Percentiles rank a stretch among this genome's conserved stretches.
These are phyloP conservation scores for Oenanthe javanica DNA, from an alignment of 140 eudicot genomes.

Conservation along the genomic window DNA sequence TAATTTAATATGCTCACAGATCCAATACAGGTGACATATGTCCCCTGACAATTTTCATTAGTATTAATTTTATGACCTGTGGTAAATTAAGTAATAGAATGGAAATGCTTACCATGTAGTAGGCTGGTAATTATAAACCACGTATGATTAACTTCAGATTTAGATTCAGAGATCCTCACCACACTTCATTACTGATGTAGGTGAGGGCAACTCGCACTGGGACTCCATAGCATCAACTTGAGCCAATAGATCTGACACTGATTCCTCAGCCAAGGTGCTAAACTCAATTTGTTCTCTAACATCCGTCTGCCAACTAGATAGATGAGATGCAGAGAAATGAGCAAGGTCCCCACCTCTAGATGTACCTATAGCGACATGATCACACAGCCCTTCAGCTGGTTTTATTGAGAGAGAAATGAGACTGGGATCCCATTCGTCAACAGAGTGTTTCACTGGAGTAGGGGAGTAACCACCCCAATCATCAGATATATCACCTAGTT, in stretches of 20 bases:
- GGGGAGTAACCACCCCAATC: slow-evolving; percentile 57
- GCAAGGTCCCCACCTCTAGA: slow-evolving; percentile 35
- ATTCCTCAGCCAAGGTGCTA: slow-evolving; percentile 85
- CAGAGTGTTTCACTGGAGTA: slow-evolving; percentile 30
- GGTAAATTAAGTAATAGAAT: neutral
- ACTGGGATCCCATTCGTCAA: slow-evolving; percentile 52
- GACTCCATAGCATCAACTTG: slow-evolving; percentile 99
- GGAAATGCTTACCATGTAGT: neutral
- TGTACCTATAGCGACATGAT: slow-evolving; percentile 38
- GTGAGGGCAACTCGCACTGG: slow-evolving; percentile 70
- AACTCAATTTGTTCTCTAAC: slow-evolving; percentile 64
- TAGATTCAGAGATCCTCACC: slow-evolving; percentile 40
- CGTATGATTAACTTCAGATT: neutral
- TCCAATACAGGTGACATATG: neutral
- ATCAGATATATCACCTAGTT: slow-evolving; percentile 39
- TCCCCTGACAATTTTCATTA: neutral
- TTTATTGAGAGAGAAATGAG: slow-evolving; percentile 27
- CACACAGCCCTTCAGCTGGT: slow-evolving; percentile 32
- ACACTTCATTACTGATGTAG: slow-evolving; percentile 70
- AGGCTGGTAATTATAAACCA: neutral
- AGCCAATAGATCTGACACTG: slow-evolving; percentile 87
- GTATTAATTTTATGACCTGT: neutral
- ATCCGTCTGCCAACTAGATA: slow-evolving; percentile 45
- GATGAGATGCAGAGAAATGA: slow-evolving; percentile 26
- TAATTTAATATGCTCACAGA: neutral